phyloP scores from a whole-genome alignment of 2,329 filamentous ascomycete species.

The Paraphaeosphaeria sporulosa region DNA sequence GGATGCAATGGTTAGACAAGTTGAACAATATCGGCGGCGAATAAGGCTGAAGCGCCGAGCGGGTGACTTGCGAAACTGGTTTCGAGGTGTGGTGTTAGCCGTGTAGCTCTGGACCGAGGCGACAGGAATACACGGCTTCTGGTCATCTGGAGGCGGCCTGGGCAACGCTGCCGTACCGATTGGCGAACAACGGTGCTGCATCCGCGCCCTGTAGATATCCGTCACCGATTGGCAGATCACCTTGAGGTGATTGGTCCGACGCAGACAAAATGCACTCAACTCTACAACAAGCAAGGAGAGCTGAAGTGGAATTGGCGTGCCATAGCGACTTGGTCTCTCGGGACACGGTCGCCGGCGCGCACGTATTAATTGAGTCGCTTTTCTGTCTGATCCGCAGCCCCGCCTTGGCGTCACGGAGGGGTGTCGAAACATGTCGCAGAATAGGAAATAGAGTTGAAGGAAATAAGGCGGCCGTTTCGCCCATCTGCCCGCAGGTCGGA shows the following conservation, averaged over 20 bases:
- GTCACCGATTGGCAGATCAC: slow-evolving; percentile 44
- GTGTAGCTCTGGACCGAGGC: slow-evolving; percentile 18
- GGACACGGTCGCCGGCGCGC: slow-evolving; percentile 32
- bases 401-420: slow-evolving; percentile 32
- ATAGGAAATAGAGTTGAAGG: slow-evolving; percentile 13
- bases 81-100: slow-evolving; percentile 22
- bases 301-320: slow-evolving; percentile 29
- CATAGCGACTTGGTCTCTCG: slow-evolving; percentile 29
- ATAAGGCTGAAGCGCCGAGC: slow-evolving; percentile 21
- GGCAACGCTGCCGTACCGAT: slow-evolving; percentile 27
- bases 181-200: slow-evolving; percentile 44
- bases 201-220: slow-evolving; percentile 28
- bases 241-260: slow-evolving; percentile 40
- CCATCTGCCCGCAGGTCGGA: slow-evolving; percentile 20
- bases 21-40: slow-evolving; percentile 33
- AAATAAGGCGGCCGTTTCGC: slow-evolving; percentile 22
- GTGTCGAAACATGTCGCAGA: slow-evolving; percentile 23
- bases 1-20: slow-evolving; percentile 29
- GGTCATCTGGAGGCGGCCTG: slow-evolving; percentile 22
- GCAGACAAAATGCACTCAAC: slow-evolving; percentile 20
- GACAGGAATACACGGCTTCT: slow-evolving; percentile 13
- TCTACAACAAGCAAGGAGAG: slow-evolving; percentile 6
- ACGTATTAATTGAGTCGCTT: slow-evolving; percentile 46
- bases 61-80: slow-evolving; percentile 24
- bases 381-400: slow-evolving; percentile 41